phyloP scores from a whole-genome alignment of 1,139 yeast genomes.

The Waltiozyma sp. region DNA sequence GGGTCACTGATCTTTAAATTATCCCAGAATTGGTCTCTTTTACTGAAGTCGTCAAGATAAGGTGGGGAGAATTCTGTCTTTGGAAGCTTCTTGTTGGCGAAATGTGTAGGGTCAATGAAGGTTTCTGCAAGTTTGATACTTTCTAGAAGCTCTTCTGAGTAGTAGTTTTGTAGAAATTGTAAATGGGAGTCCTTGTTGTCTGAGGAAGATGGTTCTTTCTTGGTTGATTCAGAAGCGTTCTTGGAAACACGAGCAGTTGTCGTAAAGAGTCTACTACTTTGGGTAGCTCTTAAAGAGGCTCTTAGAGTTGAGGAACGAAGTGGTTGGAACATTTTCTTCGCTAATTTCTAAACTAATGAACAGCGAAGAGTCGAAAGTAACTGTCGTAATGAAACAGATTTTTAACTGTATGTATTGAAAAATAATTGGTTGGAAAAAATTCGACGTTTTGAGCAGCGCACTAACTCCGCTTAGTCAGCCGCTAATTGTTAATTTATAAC shows the following conservation, averaged over 20 bases:
- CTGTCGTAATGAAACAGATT: neutral
- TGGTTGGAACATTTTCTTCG: neutral
- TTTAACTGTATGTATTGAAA: neutral
- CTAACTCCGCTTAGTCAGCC: neutral
- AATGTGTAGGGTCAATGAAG: slow-evolving; percentile 52
- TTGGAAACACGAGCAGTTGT: neutral
- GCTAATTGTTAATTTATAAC: too few relatives aligned
- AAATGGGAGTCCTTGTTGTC: slow-evolving; percentile 31
- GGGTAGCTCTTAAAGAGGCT: neutral
- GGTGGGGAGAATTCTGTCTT: slow-evolving; percentile 43
- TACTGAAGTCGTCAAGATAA: slow-evolving; percentile 49
- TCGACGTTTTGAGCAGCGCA: neutral
- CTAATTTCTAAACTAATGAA: neutral
- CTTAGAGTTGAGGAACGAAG: neutral
- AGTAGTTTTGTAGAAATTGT: slow-evolving; percentile 54
- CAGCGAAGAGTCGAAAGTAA: too few relatives aligned
- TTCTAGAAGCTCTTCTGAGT: slow-evolving; percentile 67
- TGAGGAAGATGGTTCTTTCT: neutral
- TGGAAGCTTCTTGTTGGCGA: slow-evolving; percentile 26
- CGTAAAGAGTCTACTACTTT: neutral
- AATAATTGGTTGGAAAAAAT: neutral
- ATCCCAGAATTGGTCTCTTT: slow-evolving; percentile 50
- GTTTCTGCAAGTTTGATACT: slow-evolving; percentile 76
- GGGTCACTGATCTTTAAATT: slow-evolving; percentile 31
- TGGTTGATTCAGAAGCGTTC: neutral